Evolutionary conservation across 179 eudicot genomes (phyloP).

Genomic region (Monotropa hypopitys): DNA sequence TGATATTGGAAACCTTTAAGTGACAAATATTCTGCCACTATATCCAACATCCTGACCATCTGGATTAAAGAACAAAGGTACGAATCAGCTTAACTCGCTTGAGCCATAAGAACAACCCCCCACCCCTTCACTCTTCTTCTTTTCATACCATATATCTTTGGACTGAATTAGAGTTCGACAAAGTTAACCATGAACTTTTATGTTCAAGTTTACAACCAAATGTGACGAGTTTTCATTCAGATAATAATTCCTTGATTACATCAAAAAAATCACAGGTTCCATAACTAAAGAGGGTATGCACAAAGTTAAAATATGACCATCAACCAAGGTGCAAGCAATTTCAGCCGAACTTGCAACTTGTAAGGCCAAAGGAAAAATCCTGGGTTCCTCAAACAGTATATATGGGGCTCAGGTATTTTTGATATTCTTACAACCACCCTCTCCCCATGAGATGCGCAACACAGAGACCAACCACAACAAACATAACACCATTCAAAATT

Average conservation of each 20-base stretch:
- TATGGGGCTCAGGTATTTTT: neutral
- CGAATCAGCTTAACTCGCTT: constrained; percentile 1
- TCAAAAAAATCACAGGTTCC: neutral
- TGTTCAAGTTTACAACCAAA: neutral
- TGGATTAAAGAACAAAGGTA: constrained; percentile 19
- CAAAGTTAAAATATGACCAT: neutral
- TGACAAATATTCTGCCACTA: constrained; percentile 91
- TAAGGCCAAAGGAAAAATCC: neutral
- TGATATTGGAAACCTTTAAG: constrained; percentile 92
- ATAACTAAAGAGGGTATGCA: neutral
- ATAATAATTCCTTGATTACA: neutral
- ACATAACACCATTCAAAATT: neutral
- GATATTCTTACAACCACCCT: neutral
- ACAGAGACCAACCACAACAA: neutral
- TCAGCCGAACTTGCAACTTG: neutral
- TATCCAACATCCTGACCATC: constrained; percentile 99
- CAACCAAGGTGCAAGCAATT: neutral
- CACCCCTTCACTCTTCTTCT: no score
- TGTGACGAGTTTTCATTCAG: neutral
- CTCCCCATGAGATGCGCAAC: neutral
- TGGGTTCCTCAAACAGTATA: neutral
- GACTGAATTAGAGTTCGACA: neutral
- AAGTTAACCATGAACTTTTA: neutral
- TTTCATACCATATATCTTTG: neutral
- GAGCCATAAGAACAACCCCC: neutral